phyloP scores from a whole-genome alignment of 306 rosid species.

The Bauhinia variegata region DNA sequence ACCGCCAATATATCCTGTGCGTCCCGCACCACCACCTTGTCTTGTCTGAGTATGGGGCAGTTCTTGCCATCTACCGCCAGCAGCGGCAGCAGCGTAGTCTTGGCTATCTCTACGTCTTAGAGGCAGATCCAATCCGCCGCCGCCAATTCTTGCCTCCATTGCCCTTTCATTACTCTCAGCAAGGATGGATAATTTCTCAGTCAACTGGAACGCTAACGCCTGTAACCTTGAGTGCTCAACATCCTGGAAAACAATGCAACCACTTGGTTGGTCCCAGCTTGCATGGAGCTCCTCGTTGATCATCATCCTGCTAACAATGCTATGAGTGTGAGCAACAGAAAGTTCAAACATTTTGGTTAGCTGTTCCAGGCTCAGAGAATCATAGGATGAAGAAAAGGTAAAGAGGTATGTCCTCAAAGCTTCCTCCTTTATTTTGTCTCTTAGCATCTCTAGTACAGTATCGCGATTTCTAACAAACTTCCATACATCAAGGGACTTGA shows the following conservation, averaged over 20 bases:
- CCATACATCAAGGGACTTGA: slow-evolving; percentile 84
- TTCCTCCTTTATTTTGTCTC: slow-evolving; percentile 87
- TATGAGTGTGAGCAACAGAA: slow-evolving; percentile 56
- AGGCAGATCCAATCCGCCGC: slow-evolving; percentile 87
- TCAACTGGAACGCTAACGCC: slow-evolving; percentile 79
- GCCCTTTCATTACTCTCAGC: slow-evolving; percentile 95
- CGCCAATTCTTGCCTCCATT: slow-evolving; percentile 75
- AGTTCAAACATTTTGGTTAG: slow-evolving; percentile 80
- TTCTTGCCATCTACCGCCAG: slow-evolving; percentile 85
- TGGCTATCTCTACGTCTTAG: slow-evolving; percentile 81
- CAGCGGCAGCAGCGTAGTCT: slow-evolving; percentile 63
- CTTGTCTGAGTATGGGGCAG: slow-evolving; percentile 57
- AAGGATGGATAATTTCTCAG: slow-evolving; percentile 79
- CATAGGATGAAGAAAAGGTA: slow-evolving; percentile 79
- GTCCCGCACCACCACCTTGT: slow-evolving; percentile 67
- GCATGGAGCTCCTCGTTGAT: slow-evolving; percentile 91
- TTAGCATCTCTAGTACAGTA: slow-evolving; percentile 68
- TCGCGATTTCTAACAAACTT: slow-evolving; percentile 73
- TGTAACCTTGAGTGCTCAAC: slow-evolving; percentile 69
- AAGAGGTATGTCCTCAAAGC: slow-evolving; percentile 90
- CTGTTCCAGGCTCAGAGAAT: slow-evolving; percentile 73
- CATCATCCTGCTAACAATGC: slow-evolving; percentile 92
- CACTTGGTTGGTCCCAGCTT: slow-evolving; percentile 67
- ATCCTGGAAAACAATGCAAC: slow-evolving; percentile 60
- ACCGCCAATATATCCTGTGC: slow-evolving; percentile 62